phyloP scores from a whole-genome alignment of 352 stramenopile species.

The Pelagophyceae sp. region DNA sequence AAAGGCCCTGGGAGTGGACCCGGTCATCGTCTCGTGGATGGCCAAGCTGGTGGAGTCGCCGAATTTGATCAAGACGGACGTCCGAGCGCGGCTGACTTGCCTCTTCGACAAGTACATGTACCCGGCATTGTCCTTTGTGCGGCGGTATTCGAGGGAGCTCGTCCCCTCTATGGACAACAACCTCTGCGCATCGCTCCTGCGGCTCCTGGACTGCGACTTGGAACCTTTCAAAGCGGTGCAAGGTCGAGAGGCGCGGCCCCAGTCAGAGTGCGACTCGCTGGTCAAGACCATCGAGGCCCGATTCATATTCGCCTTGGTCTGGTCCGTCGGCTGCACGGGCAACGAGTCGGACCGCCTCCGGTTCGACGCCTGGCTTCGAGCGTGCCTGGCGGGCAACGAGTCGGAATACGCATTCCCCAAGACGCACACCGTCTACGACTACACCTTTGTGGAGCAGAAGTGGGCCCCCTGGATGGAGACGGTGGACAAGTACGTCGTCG shows the following conservation, averaged over 20 bases:
- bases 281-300: constrained; percentile 63
- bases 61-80: not conserved
- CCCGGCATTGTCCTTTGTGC: constrained; percentile 47
- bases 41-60: constrained; percentile 36
- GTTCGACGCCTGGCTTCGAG: constrained; percentile 65
- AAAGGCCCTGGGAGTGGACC: constrained; percentile 38
- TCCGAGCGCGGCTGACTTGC: constrained; percentile 22
- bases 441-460: constrained; percentile 55
- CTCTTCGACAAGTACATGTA: constrained; percentile 80
- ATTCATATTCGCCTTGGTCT: constrained; percentile 73
- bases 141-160: constrained; percentile 35
- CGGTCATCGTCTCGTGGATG: constrained; percentile 50
- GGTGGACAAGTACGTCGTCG: constrained; percentile 55
- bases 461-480: constrained; percentile 71
- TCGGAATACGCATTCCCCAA: constrained; percentile 28
- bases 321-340: constrained; percentile 70
- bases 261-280: constrained; percentile 24
- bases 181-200: constrained; percentile 68
- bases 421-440: constrained; percentile 71
- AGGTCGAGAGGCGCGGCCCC: constrained; percentile 42
- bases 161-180: constrained; percentile 59
- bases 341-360: constrained; percentile 58
- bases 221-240: constrained; percentile 65
- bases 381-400: constrained; percentile 49
- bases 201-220: constrained; percentile 73